Conservation (phyloP, 352 stramenopile genomes). For the Pythium dissimile region DNA sequence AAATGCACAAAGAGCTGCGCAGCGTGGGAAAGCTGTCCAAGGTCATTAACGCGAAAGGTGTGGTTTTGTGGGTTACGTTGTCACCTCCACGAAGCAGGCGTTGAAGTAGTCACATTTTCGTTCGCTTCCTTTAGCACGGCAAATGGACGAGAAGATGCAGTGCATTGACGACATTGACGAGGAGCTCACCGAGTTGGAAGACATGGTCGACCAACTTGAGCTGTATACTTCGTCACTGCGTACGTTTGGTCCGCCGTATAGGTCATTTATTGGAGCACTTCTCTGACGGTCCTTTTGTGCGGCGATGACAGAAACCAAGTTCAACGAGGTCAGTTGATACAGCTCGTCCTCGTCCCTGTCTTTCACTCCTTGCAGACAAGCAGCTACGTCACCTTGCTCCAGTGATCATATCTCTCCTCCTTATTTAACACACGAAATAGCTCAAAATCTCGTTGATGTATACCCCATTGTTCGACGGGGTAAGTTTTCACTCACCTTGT, state of each 20-base stretch:
- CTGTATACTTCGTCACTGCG: slow-evolving; percentile 70
- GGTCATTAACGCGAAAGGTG: slow-evolving; percentile 69
- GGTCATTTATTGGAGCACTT: neutral
- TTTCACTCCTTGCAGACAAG: too few species aligned
- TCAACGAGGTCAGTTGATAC: slow-evolving; percentile 48
- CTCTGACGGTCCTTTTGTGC: neutral
- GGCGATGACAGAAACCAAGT: slow-evolving; percentile 54
- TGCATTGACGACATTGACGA: slow-evolving; percentile 82
- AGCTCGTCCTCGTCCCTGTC: too few species aligned
- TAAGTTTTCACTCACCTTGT: neutral
- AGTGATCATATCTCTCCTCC: too few species aligned
- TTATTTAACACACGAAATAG: too few species aligned
- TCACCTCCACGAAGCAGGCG: too few species aligned
- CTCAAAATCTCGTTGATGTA: too few species aligned
- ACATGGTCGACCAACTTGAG: slow-evolving; percentile 86
- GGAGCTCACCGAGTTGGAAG: slow-evolving; percentile 80
- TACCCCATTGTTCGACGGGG: too few species aligned
- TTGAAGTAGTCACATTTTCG: too few species aligned
- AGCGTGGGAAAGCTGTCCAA: slow-evolving; percentile 64
- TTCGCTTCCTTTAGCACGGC: slow-evolving; percentile 34
- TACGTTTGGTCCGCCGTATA: slow-evolving; percentile 23
- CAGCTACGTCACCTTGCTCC: too few species aligned
- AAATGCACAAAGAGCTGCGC: slow-evolving; percentile 55
- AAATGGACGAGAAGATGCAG: slow-evolving; percentile 72
- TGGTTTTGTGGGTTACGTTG: neutral